phyloP scores from a whole-genome alignment of 805 yeast genomes.

The Komagataella mondaviorum region DNA sequence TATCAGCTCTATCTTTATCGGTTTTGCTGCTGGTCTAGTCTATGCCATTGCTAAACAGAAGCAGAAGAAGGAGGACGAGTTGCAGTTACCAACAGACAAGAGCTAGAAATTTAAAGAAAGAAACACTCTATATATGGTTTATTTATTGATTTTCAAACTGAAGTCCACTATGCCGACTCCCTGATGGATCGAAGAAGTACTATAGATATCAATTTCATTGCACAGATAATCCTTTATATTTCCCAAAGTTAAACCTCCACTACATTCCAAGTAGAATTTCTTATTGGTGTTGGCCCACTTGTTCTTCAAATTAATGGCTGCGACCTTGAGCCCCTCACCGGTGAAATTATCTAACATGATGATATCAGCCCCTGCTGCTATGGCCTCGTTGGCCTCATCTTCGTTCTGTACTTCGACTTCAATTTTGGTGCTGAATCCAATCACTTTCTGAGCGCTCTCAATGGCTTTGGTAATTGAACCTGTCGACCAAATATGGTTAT shows the following conservation, averaged over 20 bases:
- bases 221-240: constrained; percentile 57
- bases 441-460: constrained; percentile 56
- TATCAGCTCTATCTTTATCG: constrained; percentile 77
- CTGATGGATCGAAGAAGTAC: constrained; percentile 86
- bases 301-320: constrained; percentile 48
- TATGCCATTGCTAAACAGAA: constrained; percentile 93
- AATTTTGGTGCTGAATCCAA: constrained; percentile 81
- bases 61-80: constrained; percentile 42
- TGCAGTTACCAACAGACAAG: constrained; percentile 15
- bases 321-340: constrained; percentile 47
- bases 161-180: constrained; percentile 79
- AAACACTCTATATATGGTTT: not conserved
- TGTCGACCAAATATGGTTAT: constrained; percentile 85
- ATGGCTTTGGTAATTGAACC: constrained; percentile 88
- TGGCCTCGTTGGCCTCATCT: constrained; percentile 84
- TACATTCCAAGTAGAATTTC: constrained; percentile 68
- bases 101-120: not conserved
- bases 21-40: constrained; percentile 91
- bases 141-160: constrained; percentile 50
- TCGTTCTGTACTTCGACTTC: constrained; percentile 88
- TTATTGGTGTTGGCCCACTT: constrained; percentile 34
- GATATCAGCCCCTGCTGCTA: constrained; percentile 89
- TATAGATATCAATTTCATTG: constrained; percentile 76
- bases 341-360: constrained; percentile 87
- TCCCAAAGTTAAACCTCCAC: constrained; percentile 73